Percentiles rank a stretch among this genome's conserved stretches.
These are phyloP conservation scores for Hypomontagnella submonticulosa DNA, from an alignment of 495 filamentous ascomycete species.

Conservation along the genomic window DNA sequence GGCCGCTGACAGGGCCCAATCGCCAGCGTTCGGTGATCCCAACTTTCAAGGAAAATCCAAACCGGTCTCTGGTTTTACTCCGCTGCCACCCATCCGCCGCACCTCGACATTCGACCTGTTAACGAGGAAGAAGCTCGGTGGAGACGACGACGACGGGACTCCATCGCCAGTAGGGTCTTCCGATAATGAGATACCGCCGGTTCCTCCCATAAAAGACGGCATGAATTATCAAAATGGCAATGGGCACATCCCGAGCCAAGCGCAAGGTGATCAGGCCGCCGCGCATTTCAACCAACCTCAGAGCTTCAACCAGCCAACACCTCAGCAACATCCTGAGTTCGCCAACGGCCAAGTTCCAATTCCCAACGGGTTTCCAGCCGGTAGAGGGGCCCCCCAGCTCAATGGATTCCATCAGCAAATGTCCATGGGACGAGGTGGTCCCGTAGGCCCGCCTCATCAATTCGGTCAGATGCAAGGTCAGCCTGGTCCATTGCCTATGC, in stretches of 20 bases:
- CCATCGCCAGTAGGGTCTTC: constrained; percentile 45
- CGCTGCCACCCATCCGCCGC: constrained; percentile 64
- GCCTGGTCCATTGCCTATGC: constrained; percentile 27
- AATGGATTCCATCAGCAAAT: constrained; percentile 39
- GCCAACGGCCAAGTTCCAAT: constrained; percentile 27
- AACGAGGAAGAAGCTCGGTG: constrained; percentile 38
- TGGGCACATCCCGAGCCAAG: constrained; percentile 36
- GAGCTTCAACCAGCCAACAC: constrained; percentile 30
- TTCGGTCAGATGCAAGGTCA: constrained; percentile 24
- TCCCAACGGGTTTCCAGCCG: constrained; percentile 45
- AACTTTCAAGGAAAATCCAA: constrained; percentile 20
- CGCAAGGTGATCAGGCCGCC: constrained; percentile 4
- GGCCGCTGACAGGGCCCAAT: constrained; percentile 52
- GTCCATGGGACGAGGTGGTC: constrained; percentile 43
- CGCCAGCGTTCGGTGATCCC: constrained; percentile 42
- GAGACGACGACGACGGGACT: constrained; percentile 39
- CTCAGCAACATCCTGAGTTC: constrained; percentile 31
- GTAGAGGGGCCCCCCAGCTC: constrained; percentile 35
- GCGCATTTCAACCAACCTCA: constrained; percentile 30
- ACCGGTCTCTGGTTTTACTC: constrained; percentile 51
- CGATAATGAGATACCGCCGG: constrained; percentile 39
- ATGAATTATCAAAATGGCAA: constrained; percentile 37
- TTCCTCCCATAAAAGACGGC: constrained; percentile 30
- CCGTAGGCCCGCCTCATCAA: constrained; percentile 21
- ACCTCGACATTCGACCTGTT: constrained; percentile 62